Evolutionary conservation across 1,139 yeast species (phyloP).

Genomic region (Scheffersomyces parashehatae): DNA sequence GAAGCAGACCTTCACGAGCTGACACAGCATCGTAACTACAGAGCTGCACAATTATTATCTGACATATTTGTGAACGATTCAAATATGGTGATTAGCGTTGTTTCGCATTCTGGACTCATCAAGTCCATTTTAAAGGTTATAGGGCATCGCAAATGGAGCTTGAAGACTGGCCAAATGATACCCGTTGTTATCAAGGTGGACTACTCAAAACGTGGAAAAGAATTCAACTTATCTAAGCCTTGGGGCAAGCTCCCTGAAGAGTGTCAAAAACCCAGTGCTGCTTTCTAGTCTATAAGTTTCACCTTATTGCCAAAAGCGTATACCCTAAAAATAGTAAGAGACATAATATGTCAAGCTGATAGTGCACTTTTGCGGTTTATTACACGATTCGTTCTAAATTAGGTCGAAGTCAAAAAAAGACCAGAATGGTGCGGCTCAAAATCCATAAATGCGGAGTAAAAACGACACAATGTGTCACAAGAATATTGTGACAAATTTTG

Average conservation of each 20-base stretch:
- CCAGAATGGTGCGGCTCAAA: too few species aligned
- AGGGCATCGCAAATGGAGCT: slow-evolving; percentile 22
- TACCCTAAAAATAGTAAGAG: too few species aligned
- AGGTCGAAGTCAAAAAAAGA: too few species aligned
- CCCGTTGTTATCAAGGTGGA: slow-evolving; percentile 16
- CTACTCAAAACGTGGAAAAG: slow-evolving; percentile 2
- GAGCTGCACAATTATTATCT: slow-evolving; percentile 31
- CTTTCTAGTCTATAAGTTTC: too few species aligned
- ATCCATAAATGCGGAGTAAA: too few species aligned
- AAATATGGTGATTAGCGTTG: slow-evolving; percentile 30
- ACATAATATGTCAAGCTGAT: too few species aligned
- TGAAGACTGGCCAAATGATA: slow-evolving; percentile 17
- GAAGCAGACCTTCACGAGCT: slow-evolving; percentile 23
- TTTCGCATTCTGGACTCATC: slow-evolving; percentile 37
- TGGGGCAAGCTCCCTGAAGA: slow-evolving; percentile 4
- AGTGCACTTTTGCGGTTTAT: too few species aligned
- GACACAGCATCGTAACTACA: slow-evolving; percentile 23
- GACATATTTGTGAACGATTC: slow-evolving; percentile 31
- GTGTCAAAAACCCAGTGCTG: background rate
- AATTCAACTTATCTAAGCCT: slow-evolving; percentile 4
- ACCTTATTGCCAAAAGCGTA: too few species aligned
- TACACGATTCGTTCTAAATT: too few species aligned
- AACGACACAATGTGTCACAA: too few species aligned
- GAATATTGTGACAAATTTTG: too few species aligned
- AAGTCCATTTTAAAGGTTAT: slow-evolving; percentile 28